Percentiles rank a stretch among this genome's conserved stretches.
phyloP scores from a whole-genome alignment of 225 moss, liverwort and hornwort species.

The Takakia lepidozioides region DNA sequence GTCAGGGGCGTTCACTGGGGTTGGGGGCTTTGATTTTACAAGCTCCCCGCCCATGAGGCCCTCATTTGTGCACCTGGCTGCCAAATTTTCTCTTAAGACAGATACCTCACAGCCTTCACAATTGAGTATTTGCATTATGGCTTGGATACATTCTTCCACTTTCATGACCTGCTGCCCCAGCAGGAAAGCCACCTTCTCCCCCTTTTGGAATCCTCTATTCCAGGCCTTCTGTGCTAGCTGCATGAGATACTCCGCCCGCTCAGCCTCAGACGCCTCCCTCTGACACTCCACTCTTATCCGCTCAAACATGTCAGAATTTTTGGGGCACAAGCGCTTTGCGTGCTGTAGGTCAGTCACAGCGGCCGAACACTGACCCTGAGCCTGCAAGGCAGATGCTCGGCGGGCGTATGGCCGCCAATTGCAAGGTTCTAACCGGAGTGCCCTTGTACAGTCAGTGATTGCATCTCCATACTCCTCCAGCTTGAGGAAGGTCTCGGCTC shows the following conservation, averaged over 20 bases:
- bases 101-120: too few species aligned
- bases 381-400: constrained; percentile 16
- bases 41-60: too few species aligned
- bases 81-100: too few species aligned
- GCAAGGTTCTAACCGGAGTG: constrained; percentile 20
- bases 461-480: constrained; percentile 16
- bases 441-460: constrained; percentile 18
- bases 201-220: background rate
- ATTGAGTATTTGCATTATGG: background rate
- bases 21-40: background rate
- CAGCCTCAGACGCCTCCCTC: constrained; percentile 5
- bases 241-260: constrained; percentile 3
- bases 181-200: constrained; percentile 1
- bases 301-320: constrained; percentile 10
- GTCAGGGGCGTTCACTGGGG: background rate
- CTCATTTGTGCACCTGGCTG: too few species aligned
- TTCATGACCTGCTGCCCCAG: constrained; percentile 4
- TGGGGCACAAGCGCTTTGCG: constrained; percentile 20
- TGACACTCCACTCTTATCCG: constrained; percentile 14
- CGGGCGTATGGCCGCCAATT: constrained; percentile 21
- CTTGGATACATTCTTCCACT: constrained; percentile 1
- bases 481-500: constrained; percentile 22
- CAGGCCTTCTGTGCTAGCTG: constrained; percentile 8
- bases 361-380: constrained; percentile 5
- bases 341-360: constrained; percentile 19